phyloP scores from a whole-genome alignment of 176 grass and related monocot genomes.

The Saccharum spontaneum region DNA sequence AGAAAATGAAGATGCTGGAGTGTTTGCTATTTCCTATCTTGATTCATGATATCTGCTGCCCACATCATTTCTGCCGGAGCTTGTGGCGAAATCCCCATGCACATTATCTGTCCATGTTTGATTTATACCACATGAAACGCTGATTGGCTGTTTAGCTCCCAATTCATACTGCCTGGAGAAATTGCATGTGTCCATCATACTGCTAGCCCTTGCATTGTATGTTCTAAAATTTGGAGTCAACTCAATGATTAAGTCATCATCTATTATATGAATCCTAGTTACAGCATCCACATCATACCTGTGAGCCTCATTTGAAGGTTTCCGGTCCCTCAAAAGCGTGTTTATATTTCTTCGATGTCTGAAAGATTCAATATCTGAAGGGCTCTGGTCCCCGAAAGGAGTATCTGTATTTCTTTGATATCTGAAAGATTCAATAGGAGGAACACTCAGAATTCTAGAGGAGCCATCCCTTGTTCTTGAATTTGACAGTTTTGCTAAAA shows the following conservation, averaged over 20 bases:
- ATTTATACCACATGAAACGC: slow-evolving; percentile 23
- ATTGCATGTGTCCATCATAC: slow-evolving; percentile 34
- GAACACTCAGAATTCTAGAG: slow-evolving; percentile 47
- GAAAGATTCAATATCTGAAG: slow-evolving; percentile 44
- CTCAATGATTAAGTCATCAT: slow-evolving; percentile 49
- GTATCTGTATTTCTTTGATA: slow-evolving; percentile 47
- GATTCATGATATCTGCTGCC: slow-evolving; percentile 34
- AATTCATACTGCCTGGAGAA: slow-evolving; percentile 42
- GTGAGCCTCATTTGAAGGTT: slow-evolving; percentile 28
- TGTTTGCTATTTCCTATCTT: slow-evolving; percentile 37
- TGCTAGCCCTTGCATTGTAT: slow-evolving; percentile 41
- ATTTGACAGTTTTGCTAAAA: slow-evolving; percentile 32
- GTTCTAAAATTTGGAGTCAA: slow-evolving; percentile 38
- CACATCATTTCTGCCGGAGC: slow-evolving; percentile 38
- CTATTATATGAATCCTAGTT: slow-evolving; percentile 26
- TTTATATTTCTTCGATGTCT: slow-evolving; percentile 52
- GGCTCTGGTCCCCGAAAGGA: slow-evolving; percentile 37
- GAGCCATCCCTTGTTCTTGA: slow-evolving; percentile 40
- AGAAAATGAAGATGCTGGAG: slow-evolving; percentile 43
- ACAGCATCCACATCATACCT: slow-evolving; percentile 28
- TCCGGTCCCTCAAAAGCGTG: slow-evolving; percentile 32
- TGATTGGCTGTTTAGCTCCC: slow-evolving; percentile 38
- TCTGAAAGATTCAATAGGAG: slow-evolving; percentile 64
- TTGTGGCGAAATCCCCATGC: slow-evolving; percentile 24
- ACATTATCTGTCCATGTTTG: slow-evolving; percentile 21